Percentiles rank a stretch among this genome's conserved stretches.
These are phyloP conservation scores for Annulohypoxylon maeteangense DNA, from an alignment of 495 filamentous ascomycete species.

Conservation along the genomic window DNA sequence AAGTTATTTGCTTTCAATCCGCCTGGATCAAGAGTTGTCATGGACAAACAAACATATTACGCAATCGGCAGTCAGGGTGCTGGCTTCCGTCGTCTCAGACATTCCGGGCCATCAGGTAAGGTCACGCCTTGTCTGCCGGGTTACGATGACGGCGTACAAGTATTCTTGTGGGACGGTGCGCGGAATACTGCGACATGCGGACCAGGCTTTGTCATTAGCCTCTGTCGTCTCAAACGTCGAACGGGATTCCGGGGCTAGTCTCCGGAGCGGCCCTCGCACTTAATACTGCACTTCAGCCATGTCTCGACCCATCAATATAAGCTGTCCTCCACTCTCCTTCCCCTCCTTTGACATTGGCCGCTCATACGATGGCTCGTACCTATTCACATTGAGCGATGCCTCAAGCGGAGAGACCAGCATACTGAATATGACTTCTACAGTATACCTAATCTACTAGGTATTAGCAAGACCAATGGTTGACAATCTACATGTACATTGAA, in stretches of 20 bases:
- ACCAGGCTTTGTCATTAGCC: conserved; percentile 11
- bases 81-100: conserved; percentile 7
- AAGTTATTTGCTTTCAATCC: conserved; percentile 13
- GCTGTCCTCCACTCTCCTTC: neutral
- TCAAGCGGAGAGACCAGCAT: neutral
- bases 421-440: neutral
- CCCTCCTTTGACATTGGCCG: neutral
- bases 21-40: neutral
- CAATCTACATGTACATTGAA: neutral
- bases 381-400: conserved; percentile 10
- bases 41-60: conserved; percentile 11
- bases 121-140: neutral
- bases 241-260: conserved; percentile 22
- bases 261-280: conserved; percentile 15
- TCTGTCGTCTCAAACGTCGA: neutral
- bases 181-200: conserved; percentile 11
- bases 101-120: neutral
- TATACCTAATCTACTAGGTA: too few relatives aligned
- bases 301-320: neutral
- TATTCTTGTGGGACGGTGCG: conserved; percentile 4
- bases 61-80: conserved; percentile 8
- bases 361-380: conserved; percentile 8
- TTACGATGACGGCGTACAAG: conserved; percentile 7
- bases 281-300: neutral
- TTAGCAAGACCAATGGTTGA: neutral